Percentiles rank a stretch among this genome's conserved stretches.
Evolutionary conservation across 805 yeast genomes (phyloP).

Genomic region (Metschnikowia cerradonensis): DNA sequence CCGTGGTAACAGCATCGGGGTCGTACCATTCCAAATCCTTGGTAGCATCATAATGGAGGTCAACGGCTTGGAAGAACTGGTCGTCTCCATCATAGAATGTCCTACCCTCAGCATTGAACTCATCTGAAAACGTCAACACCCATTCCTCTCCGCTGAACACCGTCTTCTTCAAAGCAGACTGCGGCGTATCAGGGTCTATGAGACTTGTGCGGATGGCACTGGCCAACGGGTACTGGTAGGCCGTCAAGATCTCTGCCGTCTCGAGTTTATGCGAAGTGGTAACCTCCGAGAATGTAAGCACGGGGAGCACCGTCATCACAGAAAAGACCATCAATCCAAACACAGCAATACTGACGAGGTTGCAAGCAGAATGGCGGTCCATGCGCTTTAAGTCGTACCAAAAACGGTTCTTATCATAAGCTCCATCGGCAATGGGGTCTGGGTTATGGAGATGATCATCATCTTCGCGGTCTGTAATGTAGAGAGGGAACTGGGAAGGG

Average conservation of each 20-base stretch:
- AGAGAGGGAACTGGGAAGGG: conserved; percentile 89
- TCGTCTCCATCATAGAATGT: conserved; percentile 89
- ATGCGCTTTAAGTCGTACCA: conserved; percentile 58
- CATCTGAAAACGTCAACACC: conserved; percentile 84
- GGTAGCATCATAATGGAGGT: conserved; percentile 82
- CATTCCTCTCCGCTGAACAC: conserved; percentile 39
- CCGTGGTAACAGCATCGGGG: conserved; percentile 83
- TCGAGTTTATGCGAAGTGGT: conserved; percentile 26
- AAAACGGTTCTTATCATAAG: conserved; percentile 68
- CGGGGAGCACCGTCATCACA: conserved; percentile 77
- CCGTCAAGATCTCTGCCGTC: conserved; percentile 45
- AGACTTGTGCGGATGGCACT: conserved; percentile 57
- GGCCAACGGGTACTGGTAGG: conserved; percentile 54
- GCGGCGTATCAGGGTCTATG: conserved; percentile 72
- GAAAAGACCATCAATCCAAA: conserved; percentile 59
- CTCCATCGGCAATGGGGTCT: conserved; percentile 89
- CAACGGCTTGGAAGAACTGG: conserved; percentile 85
- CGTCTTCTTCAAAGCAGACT: conserved; percentile 42
- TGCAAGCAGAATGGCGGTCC: conserved; percentile 60
- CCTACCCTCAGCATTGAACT: conserved; percentile 84
- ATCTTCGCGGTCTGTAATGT: conserved; percentile 87
- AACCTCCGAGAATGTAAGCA: conserved; percentile 75
- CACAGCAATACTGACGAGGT: conserved; percentile 53
- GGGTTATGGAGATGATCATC: conserved; percentile 96
- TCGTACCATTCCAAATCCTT: conserved; percentile 91